Base-by-base conservation (phyloP, 2,329 filamentous ascomycete species). In the Cladosporium sp. region DNA sequence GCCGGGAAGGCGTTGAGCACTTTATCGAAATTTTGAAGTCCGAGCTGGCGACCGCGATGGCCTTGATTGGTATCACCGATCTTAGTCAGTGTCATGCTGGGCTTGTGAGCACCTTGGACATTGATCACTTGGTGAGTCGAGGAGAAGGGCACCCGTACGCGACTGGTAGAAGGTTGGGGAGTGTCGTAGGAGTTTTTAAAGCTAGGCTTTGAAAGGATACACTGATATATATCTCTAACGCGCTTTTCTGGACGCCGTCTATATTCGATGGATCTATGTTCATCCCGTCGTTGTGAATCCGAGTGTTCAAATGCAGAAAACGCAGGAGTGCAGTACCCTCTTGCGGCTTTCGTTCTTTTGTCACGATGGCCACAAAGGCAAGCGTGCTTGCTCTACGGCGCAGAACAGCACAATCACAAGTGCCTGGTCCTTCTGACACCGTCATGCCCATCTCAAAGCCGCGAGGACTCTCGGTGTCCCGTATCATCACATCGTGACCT, bases 21-120 rank as follows among this genome's bases (percentile, higher is more conserved):
- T 70, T 71, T n/a, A 69, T 73, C 37, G 70, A 72, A 62, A 78
- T 72, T n/a, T 52, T 73, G 55, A 72, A 69, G 66, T 70, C 67
- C 11, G 88, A 90, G 74, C 73, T 90, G 3, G 83, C 87, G 68
- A 88, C 85, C 1, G 86, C 86, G 1, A 90, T 90, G 88, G 83
- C 84, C 52, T 81, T 89, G 77, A 83, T 88, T 58, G 88, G 88
- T 1, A 81, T 89, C 37, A 88, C 85, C 1, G 82, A 84, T 66
- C 75, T 90, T 6, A 81, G 83, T 63, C 83, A 89, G 72, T 80
- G 87, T 18, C 84, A 87, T 69, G 84, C 87, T 0, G 86, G 86
- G 0, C 78, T 88, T 70, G 74, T 89, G 26, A 87, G 88, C 66
- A 79, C 76, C 18, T 64, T 73, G 52, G 82, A 83, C 69, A 72